Evolutionary conservation across 1,139 yeast species (phyloP).

Genomic region (Kodamaea sp.): DNA sequence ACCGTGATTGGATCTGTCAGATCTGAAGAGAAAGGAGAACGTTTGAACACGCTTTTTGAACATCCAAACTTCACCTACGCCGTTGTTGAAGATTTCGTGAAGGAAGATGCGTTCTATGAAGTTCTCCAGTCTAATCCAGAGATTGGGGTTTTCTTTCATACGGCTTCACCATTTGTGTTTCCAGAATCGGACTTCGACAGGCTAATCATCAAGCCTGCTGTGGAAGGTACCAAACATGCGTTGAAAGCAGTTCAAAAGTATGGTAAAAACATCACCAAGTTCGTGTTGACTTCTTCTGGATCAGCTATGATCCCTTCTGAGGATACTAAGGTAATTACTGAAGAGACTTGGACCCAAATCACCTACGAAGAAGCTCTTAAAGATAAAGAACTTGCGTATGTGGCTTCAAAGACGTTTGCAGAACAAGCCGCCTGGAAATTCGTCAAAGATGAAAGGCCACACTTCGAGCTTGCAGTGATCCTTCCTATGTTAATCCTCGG

Average conservation of each 20-base stretch:
- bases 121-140: slow-evolving; percentile 31
- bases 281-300: slow-evolving; percentile 32
- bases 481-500: slow-evolving; percentile 56
- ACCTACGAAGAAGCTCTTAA: slow-evolving; percentile 31
- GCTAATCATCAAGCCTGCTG: slow-evolving; percentile 15
- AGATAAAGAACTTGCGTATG: slow-evolving; percentile 21
- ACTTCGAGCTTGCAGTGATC: slow-evolving; percentile 45
- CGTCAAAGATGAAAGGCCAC: slow-evolving; percentile 33
- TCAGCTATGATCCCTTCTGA: slow-evolving; percentile 15
- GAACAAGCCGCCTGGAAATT: slow-evolving; percentile 59
- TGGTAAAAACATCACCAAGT: slow-evolving; percentile 26
- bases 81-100: slow-evolving; percentile 33
- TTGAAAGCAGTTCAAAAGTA: slow-evolving; percentile 22
- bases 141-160: slow-evolving; percentile 17
- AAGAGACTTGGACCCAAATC: slow-evolving; percentile 41
- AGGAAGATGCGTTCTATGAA: slow-evolving; percentile 33
- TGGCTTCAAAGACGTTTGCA: slow-evolving; percentile 53
- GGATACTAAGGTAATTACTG: slow-evolving; percentile 21
- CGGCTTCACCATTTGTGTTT: slow-evolving; percentile 14
- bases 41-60: not conserved
- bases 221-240: slow-evolving; percentile 28
- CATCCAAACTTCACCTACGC: slow-evolving; percentile 33
- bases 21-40: slow-evolving; percentile 29
- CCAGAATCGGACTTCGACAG: slow-evolving; percentile 9
- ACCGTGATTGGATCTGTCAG: slow-evolving; percentile 41